Evolutionary conservation across 164 flowering plant genomes (phyloP).

Genomic region (Malania oleifera): DNA sequence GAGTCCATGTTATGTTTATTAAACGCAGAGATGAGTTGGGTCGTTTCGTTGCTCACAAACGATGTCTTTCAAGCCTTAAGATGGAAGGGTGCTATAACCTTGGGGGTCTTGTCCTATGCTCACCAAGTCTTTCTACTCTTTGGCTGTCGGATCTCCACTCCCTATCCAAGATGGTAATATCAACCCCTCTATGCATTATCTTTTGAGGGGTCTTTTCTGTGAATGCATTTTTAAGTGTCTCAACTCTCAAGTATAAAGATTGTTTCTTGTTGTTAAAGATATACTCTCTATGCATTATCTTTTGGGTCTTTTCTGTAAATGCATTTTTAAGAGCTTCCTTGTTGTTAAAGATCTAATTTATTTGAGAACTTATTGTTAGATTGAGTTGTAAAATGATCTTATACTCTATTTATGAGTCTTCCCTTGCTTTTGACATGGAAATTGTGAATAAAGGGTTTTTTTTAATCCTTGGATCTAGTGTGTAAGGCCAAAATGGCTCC

Average conservation of each 20-base stretch:
- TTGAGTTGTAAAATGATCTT: too few species aligned
- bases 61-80: constrained; percentile 70
- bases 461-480: too few species aligned
- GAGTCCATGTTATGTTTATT: not conserved
- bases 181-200: not conserved
- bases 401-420: too few species aligned
- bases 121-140: constrained; percentile 70
- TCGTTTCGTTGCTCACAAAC: constrained; percentile 85
- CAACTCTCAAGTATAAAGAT: too few species aligned
- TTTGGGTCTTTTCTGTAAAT: not conserved
- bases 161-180: constrained; percentile 70
- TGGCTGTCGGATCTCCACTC: constrained; percentile 89
- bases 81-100: constrained; percentile 87
- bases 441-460: too few species aligned
- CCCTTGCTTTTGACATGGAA: too few species aligned
- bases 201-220: not conserved
- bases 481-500: too few species aligned
- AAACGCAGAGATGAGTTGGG: constrained; percentile 79
- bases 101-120: constrained; percentile 58
- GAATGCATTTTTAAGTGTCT: not conserved
- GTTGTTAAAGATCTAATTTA: too few species aligned
- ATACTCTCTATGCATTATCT: too few species aligned
- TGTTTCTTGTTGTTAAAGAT: too few species aligned
- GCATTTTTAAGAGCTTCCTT: not conserved
- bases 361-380: too few species aligned